Percentiles rank a stretch among this genome's conserved stretches.
Conservation (phyloP, 306 rosid genomes). For the Rosa rugosa region DNA sequence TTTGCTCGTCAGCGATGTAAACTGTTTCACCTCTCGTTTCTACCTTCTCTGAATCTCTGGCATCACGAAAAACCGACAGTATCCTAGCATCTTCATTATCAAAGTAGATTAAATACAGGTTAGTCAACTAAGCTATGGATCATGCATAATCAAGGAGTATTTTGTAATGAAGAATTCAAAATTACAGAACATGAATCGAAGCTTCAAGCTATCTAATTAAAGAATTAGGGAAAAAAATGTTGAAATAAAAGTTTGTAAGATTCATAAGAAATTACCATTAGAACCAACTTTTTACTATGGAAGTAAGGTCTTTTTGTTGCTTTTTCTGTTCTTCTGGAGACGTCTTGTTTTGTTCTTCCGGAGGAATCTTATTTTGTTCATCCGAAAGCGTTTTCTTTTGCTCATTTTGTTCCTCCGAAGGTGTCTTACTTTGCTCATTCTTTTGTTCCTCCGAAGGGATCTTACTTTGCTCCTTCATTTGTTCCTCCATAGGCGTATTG, state of each 20-base stretch:
- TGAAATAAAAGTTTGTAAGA: background rate
- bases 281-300: background rate
- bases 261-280: background rate
- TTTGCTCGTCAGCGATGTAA: slow-evolving; percentile 5
- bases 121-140: background rate
- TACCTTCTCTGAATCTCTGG: slow-evolving; percentile 9
- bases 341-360: slow-evolving; percentile 12
- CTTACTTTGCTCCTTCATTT: no score
- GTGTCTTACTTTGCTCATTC: background rate
- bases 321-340: background rate
- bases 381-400: background rate
- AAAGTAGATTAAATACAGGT: background rate
- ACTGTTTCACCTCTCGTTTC: background rate
- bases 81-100: slow-evolving; percentile 11
- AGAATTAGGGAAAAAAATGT: background rate
- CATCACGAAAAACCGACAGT: background rate
- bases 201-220: background rate
- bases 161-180: background rate
- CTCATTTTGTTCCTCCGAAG: background rate
- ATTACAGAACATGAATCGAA: background rate
- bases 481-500: no score
- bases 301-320: background rate
- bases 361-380: slow-evolving; percentile 1
- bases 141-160: background rate
- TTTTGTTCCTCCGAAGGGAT: no score